These are phyloP conservation scores for Amphicarpaea edgeworthii DNA, from an alignment of 306 rosid genomes.

Conservation along the genomic window DNA sequence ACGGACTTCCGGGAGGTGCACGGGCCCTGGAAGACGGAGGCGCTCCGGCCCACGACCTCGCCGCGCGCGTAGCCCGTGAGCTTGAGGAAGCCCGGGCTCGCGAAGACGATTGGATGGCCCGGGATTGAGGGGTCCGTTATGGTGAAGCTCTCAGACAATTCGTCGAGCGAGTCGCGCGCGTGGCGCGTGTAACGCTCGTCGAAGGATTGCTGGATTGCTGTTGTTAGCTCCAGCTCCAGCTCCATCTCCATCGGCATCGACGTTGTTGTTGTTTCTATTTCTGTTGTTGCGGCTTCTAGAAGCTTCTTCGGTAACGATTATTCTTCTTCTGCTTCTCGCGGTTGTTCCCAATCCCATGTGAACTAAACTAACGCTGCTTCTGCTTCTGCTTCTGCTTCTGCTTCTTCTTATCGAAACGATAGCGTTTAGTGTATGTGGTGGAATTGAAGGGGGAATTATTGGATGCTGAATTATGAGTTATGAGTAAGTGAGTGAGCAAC, in stretches of 20 bases:
- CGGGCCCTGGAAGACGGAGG: constrained; percentile 81
- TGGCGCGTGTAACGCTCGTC: constrained; percentile 56
- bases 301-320: constrained; percentile 36
- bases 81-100: constrained; percentile 78
- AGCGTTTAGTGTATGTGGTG: not conserved
- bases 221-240: constrained; percentile 36
- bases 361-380: constrained; percentile 43
- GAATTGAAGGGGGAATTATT: constrained; percentile 3
- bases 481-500: not conserved
- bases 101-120: constrained; percentile 93
- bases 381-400: not conserved
- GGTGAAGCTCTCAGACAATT: constrained; percentile 68
- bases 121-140: constrained; percentile 83
- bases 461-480: no score
- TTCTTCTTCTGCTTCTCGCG: constrained; percentile 50
- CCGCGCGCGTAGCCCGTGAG: constrained; percentile 69
- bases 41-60: constrained; percentile 79
- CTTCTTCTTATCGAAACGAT: not conserved
- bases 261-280: not conserved
- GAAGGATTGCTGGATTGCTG: constrained; percentile 57
- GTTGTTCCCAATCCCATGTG: constrained; percentile 93
- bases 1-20: constrained; percentile 71
- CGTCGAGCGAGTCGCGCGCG: constrained; percentile 72
- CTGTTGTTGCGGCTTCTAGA: not conserved
- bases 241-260: no score